Base-by-base conservation (phyloP, 225 moss, liverwort and hornwort genomes). In the Thuidium tamariscinum region DNA sequence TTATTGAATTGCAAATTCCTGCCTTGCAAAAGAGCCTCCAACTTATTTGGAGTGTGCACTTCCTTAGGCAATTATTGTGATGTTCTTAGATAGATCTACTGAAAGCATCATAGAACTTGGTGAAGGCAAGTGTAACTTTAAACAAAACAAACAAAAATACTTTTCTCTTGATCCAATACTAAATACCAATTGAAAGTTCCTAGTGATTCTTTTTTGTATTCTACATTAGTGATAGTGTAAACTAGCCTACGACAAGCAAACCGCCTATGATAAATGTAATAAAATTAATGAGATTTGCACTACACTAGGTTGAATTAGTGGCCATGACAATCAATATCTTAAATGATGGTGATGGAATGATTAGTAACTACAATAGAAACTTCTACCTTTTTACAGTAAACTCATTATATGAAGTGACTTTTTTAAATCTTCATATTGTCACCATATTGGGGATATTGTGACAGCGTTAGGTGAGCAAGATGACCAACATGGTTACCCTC, bases 51-150 rank as follows among this genome's bases (percentile, higher is more conserved):
- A 14, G 32, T 74, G 49, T 73, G 3, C 7, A 12, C 32, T 74
- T 74, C 0, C 0, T 0, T 0, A 0, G 5, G 11, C 32, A 46
- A 18, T 1, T 1, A 0, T 30, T 30, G 48, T 2, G 1, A 29
- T 46, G 46, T 3, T 72, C 3, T 29, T 11, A 48, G 18, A 48
- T 32, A 71, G 22, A 27, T n/a, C n/a, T n/a, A 16, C 9, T 71
- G 18, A 72, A 72, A 46, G 29, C 17, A 46, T 46, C 1, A 30
- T 18, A 0, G 18, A 30, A 72, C 18, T 41, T 16, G 3, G 3
- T 1, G 0, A 27, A 9, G 16, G 9, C 3, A 41, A 70, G 5
- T 70, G 2, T 9, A 42, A 16, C 4, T 39, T 0, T 39, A 2
- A 9, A 15, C n/a, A 67, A 25, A 25, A 44, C 7, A 23, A 2